Percentiles rank a stretch among this genome's conserved stretches.
These are phyloP conservation scores for Salvia rosmarinus DNA, from an alignment of 257 asterid genomes.

Conservation along the genomic window DNA sequence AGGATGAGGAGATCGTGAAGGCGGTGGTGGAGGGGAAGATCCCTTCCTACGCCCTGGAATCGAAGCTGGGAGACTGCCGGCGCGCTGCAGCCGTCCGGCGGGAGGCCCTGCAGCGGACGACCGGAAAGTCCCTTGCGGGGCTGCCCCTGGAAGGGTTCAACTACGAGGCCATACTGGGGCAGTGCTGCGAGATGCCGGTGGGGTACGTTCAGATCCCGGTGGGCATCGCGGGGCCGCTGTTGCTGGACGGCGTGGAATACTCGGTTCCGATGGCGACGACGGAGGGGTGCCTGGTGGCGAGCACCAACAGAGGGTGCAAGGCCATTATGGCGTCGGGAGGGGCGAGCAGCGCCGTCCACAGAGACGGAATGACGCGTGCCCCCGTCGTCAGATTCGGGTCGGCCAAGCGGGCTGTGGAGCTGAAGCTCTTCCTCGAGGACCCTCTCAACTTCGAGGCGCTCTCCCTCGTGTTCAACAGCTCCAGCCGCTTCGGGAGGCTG, in stretches of 20 bases:
- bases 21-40: conserved; percentile 42
- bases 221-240: conserved; percentile 47
- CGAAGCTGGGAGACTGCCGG: conserved; percentile 45
- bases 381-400: conserved; percentile 46
- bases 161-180: conserved; percentile 48
- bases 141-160: conserved; percentile 51
- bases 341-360: conserved; percentile 38
- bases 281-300: conserved; percentile 54
- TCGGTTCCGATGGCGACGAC: conserved; percentile 56
- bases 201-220: conserved; percentile 58
- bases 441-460: conserved; percentile 44
- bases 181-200: conserved; percentile 60
- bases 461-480: conserved; percentile 46
- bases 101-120: conserved; percentile 47
- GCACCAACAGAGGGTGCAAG: conserved; percentile 55
- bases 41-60: conserved; percentile 48
- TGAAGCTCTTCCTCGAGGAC: conserved; percentile 48
- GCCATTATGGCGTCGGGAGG: conserved; percentile 50
- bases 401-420: conserved; percentile 48
- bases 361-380: conserved; percentile 55
- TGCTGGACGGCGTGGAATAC: conserved; percentile 43
- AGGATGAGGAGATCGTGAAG: conserved; percentile 44
- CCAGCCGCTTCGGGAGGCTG: conserved; percentile 52
- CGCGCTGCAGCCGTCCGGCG: conserved; percentile 48
- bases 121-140: conserved; percentile 44